Percentiles rank a stretch among this genome's conserved stretches.
Evolutionary conservation across 805 yeast genomes (phyloP).

Genomic region (Schizosaccharomyces octosporus): DNA sequence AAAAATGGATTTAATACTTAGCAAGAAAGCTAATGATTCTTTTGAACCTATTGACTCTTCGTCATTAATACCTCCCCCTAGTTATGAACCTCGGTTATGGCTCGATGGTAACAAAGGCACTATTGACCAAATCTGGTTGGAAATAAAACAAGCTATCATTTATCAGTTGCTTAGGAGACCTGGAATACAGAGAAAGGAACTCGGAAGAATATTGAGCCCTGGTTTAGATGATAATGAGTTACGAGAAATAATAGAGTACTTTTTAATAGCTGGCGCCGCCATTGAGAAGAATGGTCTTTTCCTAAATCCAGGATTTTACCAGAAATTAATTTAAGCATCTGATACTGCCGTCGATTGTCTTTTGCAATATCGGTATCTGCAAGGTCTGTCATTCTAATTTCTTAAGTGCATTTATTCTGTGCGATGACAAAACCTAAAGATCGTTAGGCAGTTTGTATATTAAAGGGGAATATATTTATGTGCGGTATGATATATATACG

Average conservation of each 20-base stretch:
- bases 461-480: too few species aligned
- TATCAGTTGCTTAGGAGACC: not conserved
- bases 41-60: not conserved
- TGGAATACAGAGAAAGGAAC: not conserved
- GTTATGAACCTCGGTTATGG: not conserved
- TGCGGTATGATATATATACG: too few species aligned
- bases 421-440: too few species aligned
- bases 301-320: not conserved
- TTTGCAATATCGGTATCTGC: too few species aligned
- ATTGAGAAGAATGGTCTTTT: not conserved
- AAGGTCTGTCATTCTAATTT: too few species aligned
- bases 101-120: not conserved
- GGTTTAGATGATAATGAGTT: not conserved
- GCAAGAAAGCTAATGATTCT: not conserved
- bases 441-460: too few species aligned
- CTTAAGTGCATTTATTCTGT: too few species aligned
- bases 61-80: not conserved
- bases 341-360: too few species aligned
- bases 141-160: not conserved
- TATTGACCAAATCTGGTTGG: not conserved
- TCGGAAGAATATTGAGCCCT: not conserved
- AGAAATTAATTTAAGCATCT: not conserved
- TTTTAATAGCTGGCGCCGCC: not conserved
- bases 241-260: not conserved
- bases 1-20: not conserved